Conservation (phyloP, 2,329 filamentous ascomycete species). For the Sclerotinia trifoliorum region DNA sequence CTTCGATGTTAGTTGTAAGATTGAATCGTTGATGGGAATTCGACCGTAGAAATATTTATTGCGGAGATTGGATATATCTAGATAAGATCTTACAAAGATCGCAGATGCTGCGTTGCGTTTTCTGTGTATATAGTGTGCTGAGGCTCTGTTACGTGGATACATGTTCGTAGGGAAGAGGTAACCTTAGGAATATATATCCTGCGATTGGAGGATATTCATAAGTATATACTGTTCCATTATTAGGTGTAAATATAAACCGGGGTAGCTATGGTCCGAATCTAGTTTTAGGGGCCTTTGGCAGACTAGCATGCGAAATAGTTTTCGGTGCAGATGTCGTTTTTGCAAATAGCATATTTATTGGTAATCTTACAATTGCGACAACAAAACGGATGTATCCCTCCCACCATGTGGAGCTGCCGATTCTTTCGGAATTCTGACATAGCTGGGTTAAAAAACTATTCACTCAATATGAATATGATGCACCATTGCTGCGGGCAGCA, state of each 20-base stretch:
- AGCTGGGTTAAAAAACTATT: conserved; percentile 1
- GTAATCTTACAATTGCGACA: conserved; percentile 28
- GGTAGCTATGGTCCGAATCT: conserved; percentile 21
- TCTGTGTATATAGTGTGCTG: conserved; percentile 37
- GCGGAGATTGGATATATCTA: conserved; percentile 42
- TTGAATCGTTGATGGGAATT: background rate
- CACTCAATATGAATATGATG: too few species aligned
- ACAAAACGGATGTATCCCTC: conserved; percentile 37
- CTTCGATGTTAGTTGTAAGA: too few species aligned
- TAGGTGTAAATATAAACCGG: conserved; percentile 13
- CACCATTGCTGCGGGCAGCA: too few species aligned
- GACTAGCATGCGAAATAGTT: conserved; percentile 17
- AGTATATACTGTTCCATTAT: background rate
- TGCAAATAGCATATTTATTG: conserved; percentile 36
- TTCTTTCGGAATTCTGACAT: conserved; percentile 41
- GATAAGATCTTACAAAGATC: conserved; percentile 42
- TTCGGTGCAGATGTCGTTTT: conserved; percentile 47
- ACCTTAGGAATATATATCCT: background rate
- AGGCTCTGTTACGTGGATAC: conserved; percentile 37
- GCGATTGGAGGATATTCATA: fast-evolving
- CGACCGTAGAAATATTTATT: conserved; percentile 23
- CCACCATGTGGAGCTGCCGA: conserved; percentile 41
- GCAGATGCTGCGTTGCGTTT: conserved; percentile 44
- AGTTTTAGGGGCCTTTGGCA: conserved; percentile 11
- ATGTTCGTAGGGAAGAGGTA: conserved; percentile 18